These are phyloP conservation scores for Simmondsia chinensis DNA, from an alignment of 148 eudicot species.

Conservation along the genomic window DNA sequence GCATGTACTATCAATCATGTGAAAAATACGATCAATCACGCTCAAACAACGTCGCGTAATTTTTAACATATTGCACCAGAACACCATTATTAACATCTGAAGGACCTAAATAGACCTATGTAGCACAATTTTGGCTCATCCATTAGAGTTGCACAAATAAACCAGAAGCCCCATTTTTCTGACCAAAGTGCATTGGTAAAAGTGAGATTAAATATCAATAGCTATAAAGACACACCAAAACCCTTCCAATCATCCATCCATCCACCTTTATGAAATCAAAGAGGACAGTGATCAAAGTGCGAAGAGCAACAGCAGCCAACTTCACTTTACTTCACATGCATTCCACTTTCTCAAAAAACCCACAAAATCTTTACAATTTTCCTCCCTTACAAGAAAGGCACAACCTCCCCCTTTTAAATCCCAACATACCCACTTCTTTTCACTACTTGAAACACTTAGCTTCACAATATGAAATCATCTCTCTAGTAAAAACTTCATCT, in stretches of 20 bases:
- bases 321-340: conserved; percentile 80
- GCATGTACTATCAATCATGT: too few relatives aligned
- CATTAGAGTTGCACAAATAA: too few relatives aligned
- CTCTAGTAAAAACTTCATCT: conserved; percentile 4
- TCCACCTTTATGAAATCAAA: conserved; percentile 13
- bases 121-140: too few relatives aligned
- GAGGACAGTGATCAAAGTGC: conserved; percentile 4
- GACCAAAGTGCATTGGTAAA: conserved; percentile 17
- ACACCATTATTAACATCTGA: too few relatives aligned
- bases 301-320: conserved; percentile 1
- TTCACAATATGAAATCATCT: neutral
- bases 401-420: conserved; percentile 13
- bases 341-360: conserved; percentile 50
- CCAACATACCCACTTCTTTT: conserved; percentile 3
- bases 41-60: too few relatives aligned
- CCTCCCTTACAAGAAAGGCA: conserved; percentile 78
- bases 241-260: conserved; percentile 22
- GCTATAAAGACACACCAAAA: conserved; percentile 29
- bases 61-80: too few relatives aligned
- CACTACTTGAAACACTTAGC: neutral
- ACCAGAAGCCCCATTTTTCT: conserved; percentile 16
- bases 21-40: too few relatives aligned
- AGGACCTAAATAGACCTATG: too few relatives aligned
- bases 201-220: conserved; percentile 10
- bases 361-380: conserved; percentile 40